Conservation (phyloP, 2,329 filamentous ascomycete genomes). For the Rutstroemia sp. region DNA sequence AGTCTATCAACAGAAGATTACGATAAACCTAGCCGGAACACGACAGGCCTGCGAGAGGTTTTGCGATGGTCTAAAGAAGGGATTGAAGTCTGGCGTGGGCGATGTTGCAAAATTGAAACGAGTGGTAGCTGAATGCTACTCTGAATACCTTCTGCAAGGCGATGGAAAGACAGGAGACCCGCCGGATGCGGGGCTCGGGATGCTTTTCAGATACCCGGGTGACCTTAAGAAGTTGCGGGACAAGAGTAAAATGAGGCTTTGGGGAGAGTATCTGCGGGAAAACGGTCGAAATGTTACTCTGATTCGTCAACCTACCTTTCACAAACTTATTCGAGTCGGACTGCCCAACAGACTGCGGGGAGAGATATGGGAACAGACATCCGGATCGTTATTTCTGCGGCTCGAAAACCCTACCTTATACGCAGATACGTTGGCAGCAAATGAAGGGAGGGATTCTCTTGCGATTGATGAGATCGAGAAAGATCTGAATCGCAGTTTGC, state of each 20-base stretch:
- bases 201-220: conserved; percentile 89
- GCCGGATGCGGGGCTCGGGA: conserved; percentile 89
- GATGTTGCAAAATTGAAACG: conserved; percentile 78
- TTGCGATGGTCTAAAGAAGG: conserved; percentile 90
- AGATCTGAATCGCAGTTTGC: conserved; percentile 89
- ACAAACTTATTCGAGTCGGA: conserved; percentile 93
- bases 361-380: conserved; percentile 93
- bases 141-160: conserved; percentile 67
- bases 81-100: conserved; percentile 76
- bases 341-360: conserved; percentile 87
- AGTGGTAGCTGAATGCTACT: conserved; percentile 81
- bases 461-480: conserved; percentile 99
- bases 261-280: conserved; percentile 93
- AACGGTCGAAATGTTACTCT: conserved; percentile 90
- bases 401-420: conserved; percentile 82
- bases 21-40: conserved; percentile 82
- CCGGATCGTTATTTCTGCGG: conserved; percentile 81
- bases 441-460: conserved; percentile 77
- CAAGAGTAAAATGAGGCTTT: conserved; percentile 92
- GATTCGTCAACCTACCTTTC: conserved; percentile 92
- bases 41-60: conserved; percentile 88
- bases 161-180: conserved; percentile 55
- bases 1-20: conserved; percentile 70
- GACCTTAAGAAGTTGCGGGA: conserved; percentile 91
- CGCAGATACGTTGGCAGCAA: conserved; percentile 74